A percentile compares a stretch with the other conserved stretches of the same genome.
Conservation (phyloP, 176 grass and related monocot genomes). For the Echinochloa phyllopogon region DNA sequence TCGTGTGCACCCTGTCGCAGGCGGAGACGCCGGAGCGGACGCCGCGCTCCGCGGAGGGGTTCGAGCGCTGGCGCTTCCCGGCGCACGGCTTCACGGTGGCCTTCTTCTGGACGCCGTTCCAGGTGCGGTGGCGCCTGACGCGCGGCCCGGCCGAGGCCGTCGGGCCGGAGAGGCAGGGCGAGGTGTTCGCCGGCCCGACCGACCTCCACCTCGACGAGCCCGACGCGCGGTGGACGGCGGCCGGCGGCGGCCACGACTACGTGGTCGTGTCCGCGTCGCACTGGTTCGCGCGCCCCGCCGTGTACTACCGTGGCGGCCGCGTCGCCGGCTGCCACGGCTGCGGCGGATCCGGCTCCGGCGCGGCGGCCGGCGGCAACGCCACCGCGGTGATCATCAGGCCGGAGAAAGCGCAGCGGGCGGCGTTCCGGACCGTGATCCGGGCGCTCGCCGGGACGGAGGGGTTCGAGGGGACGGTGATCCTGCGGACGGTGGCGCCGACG, state of each 20-base stretch:
- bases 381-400: slow-evolving; percentile 42
- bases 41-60: slow-evolving; percentile 34
- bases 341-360: neutral
- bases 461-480: slow-evolving; percentile 55
- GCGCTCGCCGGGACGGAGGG: slow-evolving; percentile 30
- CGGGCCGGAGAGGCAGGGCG: slow-evolving; percentile 46
- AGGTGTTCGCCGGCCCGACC: slow-evolving; percentile 51
- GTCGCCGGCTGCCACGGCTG: slow-evolving; percentile 65
- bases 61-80: slow-evolving; percentile 64
- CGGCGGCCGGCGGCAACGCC: slow-evolving; percentile 40
- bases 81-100: slow-evolving; percentile 51
- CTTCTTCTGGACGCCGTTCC: slow-evolving; percentile 86
- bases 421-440: slow-evolving; percentile 60
- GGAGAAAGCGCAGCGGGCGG: slow-evolving; percentile 52
- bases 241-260: slow-evolving; percentile 49
- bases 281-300: slow-evolving; percentile 79
- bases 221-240: slow-evolving; percentile 59
- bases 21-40: slow-evolving; percentile 16
- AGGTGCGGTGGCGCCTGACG: slow-evolving; percentile 58
- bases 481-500: slow-evolving; percentile 60
- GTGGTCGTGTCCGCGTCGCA: slow-evolving; percentile 70
- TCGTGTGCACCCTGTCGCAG: slow-evolving; percentile 52
- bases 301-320: slow-evolving; percentile 53
- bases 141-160: slow-evolving; percentile 44
- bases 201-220: slow-evolving; percentile 61